Percentiles rank a stretch among this genome's conserved stretches.
These are phyloP conservation scores for Cercospora berteroae DNA, from an alignment of 2,329 filamentous ascomycete species.

Conservation along the genomic window DNA sequence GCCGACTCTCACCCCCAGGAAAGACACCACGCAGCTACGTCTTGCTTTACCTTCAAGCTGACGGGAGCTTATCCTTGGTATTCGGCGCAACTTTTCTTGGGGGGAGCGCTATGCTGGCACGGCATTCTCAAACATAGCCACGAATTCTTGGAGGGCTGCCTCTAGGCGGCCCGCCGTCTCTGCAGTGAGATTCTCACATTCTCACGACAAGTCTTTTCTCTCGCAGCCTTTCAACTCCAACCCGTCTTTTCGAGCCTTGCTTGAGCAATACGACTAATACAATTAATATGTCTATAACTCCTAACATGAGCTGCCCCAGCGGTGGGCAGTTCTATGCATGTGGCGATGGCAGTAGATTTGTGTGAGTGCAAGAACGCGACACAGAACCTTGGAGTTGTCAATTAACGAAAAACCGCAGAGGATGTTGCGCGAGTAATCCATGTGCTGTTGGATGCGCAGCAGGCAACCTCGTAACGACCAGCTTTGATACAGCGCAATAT, in stretches of 20 bases:
- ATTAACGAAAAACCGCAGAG: background rate
- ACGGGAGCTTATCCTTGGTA: background rate
- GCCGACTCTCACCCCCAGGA: background rate
- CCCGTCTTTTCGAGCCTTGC: background rate
- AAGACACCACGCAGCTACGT: background rate
- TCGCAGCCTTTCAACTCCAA: background rate
- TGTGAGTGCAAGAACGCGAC: background rate
- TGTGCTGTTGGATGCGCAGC: conserved; percentile 17
- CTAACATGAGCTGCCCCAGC: conserved; percentile 17
- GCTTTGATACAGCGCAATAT: conserved; percentile 19
- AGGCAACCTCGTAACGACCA: conserved; percentile 15
- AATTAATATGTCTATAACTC: conserved; percentile 1
- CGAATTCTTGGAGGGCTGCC: background rate
- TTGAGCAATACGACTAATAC: background rate
- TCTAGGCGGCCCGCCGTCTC: background rate
- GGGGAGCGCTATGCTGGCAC: conserved; percentile 2
- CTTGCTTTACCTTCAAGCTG: background rate
- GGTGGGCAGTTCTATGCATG: conserved; percentile 22
- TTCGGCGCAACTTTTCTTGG: background rate
- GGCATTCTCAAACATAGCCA: background rate
- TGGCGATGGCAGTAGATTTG: conserved; percentile 16
- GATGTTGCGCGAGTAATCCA: conserved; percentile 19
- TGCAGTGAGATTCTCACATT: background rate
- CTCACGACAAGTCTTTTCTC: background rate
- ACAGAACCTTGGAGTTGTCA: background rate